phyloP scores from a whole-genome alignment of 306 rosid genomes.

The Pueraria montana region DNA sequence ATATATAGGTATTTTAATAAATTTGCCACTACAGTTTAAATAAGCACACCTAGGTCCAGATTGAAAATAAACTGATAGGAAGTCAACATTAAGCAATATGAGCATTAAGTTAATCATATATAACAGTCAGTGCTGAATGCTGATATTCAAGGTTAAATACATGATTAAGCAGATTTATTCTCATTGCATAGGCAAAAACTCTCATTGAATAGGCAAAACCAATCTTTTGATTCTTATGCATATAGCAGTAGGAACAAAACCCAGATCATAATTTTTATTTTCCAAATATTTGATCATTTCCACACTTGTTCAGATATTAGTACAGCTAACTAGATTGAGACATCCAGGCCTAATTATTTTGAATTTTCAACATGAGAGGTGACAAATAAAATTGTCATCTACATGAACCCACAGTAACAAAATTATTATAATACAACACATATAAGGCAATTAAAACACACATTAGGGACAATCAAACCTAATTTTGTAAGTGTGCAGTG shows the following conservation, averaged over 20 bases:
- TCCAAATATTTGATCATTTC: background rate
- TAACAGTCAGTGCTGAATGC: background rate
- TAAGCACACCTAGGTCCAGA: background rate
- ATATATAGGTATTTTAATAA: background rate
- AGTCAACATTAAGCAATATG: background rate
- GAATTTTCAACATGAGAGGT: background rate
- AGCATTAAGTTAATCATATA: background rate
- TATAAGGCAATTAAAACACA: constrained; percentile 1
- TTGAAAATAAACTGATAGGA: constrained; percentile 4
- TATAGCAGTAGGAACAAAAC: background rate
- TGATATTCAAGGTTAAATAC: constrained; percentile 2
- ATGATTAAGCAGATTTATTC: constrained; percentile 3
- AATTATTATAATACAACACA: background rate
- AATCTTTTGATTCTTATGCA: background rate
- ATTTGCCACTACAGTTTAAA: constrained; percentile 1
- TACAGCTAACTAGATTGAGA: constrained; percentile 5
- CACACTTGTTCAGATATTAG: constrained; percentile 21
- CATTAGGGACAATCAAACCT: constrained; percentile 12
- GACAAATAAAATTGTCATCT: background rate
- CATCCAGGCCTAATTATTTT: constrained; percentile 1
- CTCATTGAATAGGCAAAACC: background rate
- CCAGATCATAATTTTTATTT: background rate
- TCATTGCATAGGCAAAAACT: background rate
- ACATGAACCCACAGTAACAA: background rate
- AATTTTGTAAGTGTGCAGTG: background rate